Evolutionary conservation across 2,329 filamentous ascomycete species (phyloP).

Genomic region (Chaetomiaceae sp.): DNA sequence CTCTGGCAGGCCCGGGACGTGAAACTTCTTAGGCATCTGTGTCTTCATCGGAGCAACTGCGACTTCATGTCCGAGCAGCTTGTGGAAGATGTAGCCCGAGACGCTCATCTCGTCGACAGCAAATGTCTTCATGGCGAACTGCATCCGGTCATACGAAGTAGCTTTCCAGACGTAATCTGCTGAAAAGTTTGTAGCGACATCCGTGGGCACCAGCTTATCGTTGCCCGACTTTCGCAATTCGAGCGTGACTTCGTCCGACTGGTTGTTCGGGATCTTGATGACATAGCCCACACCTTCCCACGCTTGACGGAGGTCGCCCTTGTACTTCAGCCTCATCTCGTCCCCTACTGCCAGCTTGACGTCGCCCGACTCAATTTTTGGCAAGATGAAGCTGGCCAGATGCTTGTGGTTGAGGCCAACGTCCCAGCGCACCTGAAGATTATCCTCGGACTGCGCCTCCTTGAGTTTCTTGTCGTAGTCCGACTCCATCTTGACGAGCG

Average conservation of each 20-base stretch:
- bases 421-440: conserved; percentile 91
- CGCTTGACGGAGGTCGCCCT: conserved; percentile 81
- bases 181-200: conserved; percentile 96
- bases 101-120: conserved; percentile 97
- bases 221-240: conserved; percentile 92
- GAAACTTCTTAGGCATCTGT: conserved; percentile 93
- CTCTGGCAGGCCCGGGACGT: conserved; percentile 87
- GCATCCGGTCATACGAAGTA: conserved; percentile 98
- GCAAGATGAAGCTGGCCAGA: conserved; percentile 87
- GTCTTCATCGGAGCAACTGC: conserved; percentile 94
- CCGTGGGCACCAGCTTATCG: conserved; percentile 91
- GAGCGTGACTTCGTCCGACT: conserved; percentile 94
- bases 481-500: conserved; percentile 96
- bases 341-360: conserved; percentile 97
- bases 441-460: conserved; percentile 95
- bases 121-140: conserved; percentile 98
- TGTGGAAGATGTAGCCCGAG: conserved; percentile 97
- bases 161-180: conserved; percentile 99
- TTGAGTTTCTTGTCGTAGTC: conserved; percentile 99
- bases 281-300: conserved; percentile 99
- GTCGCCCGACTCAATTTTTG: conserved; percentile 95
- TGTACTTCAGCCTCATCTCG: conserved; percentile 97
- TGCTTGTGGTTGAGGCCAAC: conserved; percentile 96
- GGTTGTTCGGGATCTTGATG: conserved; percentile 98
- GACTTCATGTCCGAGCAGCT: conserved; percentile 90